These are phyloP conservation scores for Fusarium chaquense DNA, from an alignment of 2,329 filamentous ascomycete species.

Conservation along the genomic window DNA sequence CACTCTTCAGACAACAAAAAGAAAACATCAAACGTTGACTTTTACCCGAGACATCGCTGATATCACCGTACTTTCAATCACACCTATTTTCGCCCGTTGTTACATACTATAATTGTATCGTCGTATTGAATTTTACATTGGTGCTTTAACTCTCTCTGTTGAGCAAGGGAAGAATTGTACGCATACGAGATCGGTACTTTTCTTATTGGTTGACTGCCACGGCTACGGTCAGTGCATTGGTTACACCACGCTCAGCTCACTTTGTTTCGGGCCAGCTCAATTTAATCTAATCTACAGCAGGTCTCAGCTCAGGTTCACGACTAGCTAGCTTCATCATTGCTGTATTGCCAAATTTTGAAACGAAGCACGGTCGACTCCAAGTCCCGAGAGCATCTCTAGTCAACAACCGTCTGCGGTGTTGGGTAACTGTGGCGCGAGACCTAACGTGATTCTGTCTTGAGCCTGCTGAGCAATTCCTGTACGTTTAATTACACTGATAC, in stretches of 20 bases:
- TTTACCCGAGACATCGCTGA: conserved; percentile 18
- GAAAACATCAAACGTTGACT: conserved; percentile 11
- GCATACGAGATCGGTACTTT: conserved; percentile 17
- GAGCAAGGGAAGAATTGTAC: background rate
- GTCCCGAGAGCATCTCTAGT: conserved; percentile 20
- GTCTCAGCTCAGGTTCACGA: background rate
- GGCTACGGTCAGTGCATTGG: background rate
- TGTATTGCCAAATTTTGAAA: conserved; percentile 17
- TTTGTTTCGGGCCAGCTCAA: background rate
- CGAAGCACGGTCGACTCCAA: conserved; percentile 27
- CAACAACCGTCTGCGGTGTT: conserved; percentile 6
- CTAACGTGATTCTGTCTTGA: conserved; percentile 13
- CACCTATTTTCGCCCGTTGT: background rate
- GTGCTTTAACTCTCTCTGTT: background rate
- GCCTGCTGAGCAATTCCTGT: conserved; percentile 1
- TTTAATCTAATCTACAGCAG: background rate
- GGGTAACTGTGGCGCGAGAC: conserved; percentile 4
- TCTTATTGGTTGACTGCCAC: conserved; percentile 25
- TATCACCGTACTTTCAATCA: conserved; percentile 1
- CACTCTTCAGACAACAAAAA: background rate
- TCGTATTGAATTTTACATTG: conserved; percentile 10
- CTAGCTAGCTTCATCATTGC: background rate
- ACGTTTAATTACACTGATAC: background rate
- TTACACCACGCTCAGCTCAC: conserved; percentile 19
- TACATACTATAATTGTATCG: conserved; percentile 5